Evolutionary conservation across 2,329 filamentous ascomycete genomes (phyloP).

Genomic region (Byssoonygena ceratinophila): DNA sequence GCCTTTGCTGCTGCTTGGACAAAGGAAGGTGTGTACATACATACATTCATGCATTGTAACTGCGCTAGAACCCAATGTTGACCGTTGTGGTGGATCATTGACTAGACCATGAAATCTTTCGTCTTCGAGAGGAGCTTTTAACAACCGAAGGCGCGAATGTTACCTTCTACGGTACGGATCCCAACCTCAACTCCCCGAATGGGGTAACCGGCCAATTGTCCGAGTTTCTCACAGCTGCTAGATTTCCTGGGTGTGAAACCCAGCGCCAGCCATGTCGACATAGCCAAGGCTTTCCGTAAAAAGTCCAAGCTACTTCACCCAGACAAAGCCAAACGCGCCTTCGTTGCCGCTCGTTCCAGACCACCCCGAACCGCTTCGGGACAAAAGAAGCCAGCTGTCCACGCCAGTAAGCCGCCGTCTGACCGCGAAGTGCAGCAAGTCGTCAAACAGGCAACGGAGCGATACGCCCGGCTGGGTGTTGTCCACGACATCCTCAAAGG

Average conservation of each 20-base stretch:
- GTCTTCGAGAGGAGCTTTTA: slow-evolving; percentile 75
- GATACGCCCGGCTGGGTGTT: slow-evolving; percentile 73
- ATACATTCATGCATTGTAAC: not conserved
- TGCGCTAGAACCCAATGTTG: not conserved
- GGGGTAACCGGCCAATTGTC: not conserved
- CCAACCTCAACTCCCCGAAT: not conserved
- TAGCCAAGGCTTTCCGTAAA: slow-evolving; percentile 89
- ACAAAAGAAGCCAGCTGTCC: slow-evolving; percentile 50
- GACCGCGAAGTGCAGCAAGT: slow-evolving; percentile 66
- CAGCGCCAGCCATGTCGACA: slow-evolving; percentile 68
- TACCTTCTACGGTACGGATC: slow-evolving; percentile 68
- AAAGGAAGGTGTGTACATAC: slow-evolving; percentile 59
- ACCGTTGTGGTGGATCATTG: not conserved
- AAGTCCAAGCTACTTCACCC: slow-evolving; percentile 75
- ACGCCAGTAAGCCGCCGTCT: slow-evolving; percentile 60
- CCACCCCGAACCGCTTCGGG: slow-evolving; percentile 29
- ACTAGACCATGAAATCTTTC: slow-evolving; percentile 93
- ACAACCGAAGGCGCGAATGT: slow-evolving; percentile 63
- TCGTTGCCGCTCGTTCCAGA: slow-evolving; percentile 58
- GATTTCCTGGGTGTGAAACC: slow-evolving; percentile 71
- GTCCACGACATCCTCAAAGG: slow-evolving; percentile 80
- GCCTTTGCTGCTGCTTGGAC: slow-evolving; percentile 66
- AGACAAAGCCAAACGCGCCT: slow-evolving; percentile 85
- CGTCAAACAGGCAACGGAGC: slow-evolving; percentile 68
- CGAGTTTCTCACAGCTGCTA: slow-evolving; percentile 17